Percentiles rank a stretch among this genome's conserved stretches.
Conservation (phyloP, 139 green algal species). For the Limnomonas spitsbergensis region DNA sequence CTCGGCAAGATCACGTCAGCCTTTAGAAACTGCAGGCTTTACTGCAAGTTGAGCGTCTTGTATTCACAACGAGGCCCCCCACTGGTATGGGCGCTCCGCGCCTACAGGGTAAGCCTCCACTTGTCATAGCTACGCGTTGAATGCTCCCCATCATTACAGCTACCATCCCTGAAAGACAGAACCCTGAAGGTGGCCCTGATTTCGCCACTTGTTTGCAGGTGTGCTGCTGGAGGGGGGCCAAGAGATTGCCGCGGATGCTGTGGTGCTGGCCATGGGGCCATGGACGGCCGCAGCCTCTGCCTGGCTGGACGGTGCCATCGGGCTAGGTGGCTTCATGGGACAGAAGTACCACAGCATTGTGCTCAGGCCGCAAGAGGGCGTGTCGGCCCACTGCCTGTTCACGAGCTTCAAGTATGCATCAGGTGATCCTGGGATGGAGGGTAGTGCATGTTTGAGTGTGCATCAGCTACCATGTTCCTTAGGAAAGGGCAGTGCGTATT, state of each 20-base stretch:
- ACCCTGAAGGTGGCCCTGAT: no score
- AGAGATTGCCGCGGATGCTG: constrained; percentile 46
- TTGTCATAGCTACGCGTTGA: no score
- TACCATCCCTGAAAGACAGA: no score
- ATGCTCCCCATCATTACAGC: no score
- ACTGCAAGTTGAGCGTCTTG: no score
- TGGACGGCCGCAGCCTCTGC: constrained; percentile 51
- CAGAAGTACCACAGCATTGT: constrained; percentile 79
- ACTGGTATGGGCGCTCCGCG: no score
- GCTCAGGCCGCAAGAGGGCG: constrained; percentile 30
- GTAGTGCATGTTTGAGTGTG: neutral
- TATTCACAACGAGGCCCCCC: no score
- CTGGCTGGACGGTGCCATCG: constrained; percentile 46
- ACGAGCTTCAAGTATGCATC: constrained; percentile 28
- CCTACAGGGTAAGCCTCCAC: no score
- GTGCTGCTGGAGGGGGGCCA: constrained; percentile 17
- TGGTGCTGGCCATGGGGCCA: constrained; percentile 75
- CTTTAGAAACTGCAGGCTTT: no score
- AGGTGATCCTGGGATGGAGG: constrained; percentile 14
- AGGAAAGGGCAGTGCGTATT: no score
- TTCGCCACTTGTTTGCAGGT: constrained; percentile 25
- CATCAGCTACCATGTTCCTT: neutral
- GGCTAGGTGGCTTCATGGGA: constrained; percentile 34
- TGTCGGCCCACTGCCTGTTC: constrained; percentile 36
- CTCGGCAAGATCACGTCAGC: no score